Percentiles rank a stretch among this genome's conserved stretches.
These are phyloP conservation scores for Sonneratia alba DNA, from an alignment of 345 rosid species.

Conservation along the genomic window DNA sequence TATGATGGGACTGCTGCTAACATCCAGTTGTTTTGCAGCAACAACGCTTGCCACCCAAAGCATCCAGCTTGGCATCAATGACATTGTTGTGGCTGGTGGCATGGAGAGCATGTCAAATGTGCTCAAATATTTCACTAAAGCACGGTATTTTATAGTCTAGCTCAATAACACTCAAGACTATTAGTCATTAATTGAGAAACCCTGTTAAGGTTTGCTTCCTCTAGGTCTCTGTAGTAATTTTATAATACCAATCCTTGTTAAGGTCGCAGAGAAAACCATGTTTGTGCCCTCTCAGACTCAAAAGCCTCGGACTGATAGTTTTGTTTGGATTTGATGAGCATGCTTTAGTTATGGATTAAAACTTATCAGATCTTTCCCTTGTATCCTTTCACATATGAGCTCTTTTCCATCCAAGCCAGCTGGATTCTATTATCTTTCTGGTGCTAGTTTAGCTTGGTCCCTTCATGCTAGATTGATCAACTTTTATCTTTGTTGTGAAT, in stretches of 20 bases:
- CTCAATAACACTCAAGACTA: not conserved
- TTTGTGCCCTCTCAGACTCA: too few species aligned
- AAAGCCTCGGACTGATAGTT: not conserved
- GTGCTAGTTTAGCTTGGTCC: not conserved
- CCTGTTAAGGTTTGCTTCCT: not conserved
- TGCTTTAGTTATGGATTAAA: not conserved
- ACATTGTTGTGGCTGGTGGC: conserved; percentile 93
- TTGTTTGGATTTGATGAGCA: not conserved
- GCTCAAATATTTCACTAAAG: conserved; percentile 90
- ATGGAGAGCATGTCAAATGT: conserved; percentile 97
- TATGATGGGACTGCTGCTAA: not conserved
- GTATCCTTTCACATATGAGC: not conserved
- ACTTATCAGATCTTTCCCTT: not conserved
- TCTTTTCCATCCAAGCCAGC: not conserved
- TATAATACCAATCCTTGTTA: too few species aligned
- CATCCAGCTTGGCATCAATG: conserved; percentile 87
- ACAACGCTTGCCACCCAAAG: conserved; percentile 91
- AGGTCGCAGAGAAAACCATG: too few species aligned
- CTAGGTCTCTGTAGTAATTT: too few species aligned
- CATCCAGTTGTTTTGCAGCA: conserved; percentile 36
- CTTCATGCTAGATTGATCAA: not conserved
- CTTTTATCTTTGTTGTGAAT: not conserved
- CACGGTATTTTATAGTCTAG: conserved; percentile 40
- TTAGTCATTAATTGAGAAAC: too few species aligned
- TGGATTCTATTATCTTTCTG: not conserved